Percentiles rank a stretch among this genome's conserved stretches.
phyloP scores from a whole-genome alignment of 1,139 yeast species.

The Blastobotrys serpentis region DNA sequence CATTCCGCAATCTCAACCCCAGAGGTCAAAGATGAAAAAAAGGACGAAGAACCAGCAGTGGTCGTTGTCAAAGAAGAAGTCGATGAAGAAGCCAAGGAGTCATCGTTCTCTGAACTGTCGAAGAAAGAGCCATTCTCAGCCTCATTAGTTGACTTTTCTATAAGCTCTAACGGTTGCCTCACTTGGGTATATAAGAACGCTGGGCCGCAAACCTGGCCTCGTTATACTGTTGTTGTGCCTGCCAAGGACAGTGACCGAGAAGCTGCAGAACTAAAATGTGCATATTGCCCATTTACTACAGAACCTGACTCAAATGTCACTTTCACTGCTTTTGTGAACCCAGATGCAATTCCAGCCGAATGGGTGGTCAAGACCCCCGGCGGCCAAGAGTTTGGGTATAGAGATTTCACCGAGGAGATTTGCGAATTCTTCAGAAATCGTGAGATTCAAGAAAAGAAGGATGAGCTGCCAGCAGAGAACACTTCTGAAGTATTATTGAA shows the following conservation, averaged over 20 bases:
- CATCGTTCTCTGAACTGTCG: too few relatives aligned
- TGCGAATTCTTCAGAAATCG: background rate
- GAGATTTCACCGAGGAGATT: constrained; percentile 11
- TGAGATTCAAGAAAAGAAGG: background rate
- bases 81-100: too few relatives aligned
- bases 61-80: too few relatives aligned
- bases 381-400: constrained; percentile 15
- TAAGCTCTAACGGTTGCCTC: constrained; percentile 18
- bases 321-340: constrained; percentile 19
- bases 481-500: too few relatives aligned
- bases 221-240: constrained; percentile 20
- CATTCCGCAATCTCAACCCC: too few relatives aligned
- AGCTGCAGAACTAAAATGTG: constrained; percentile 8
- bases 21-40: background rate
- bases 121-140: constrained; percentile 10
- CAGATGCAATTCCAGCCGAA: constrained; percentile 15
- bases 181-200: constrained; percentile 21
- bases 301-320: constrained; percentile 13
- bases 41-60: constrained; percentile 8
- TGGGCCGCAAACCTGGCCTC: constrained; percentile 24
- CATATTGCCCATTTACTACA: constrained; percentile 17
- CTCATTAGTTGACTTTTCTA: constrained; percentile 14
- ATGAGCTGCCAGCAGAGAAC: background rate
- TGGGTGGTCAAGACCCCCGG: constrained; percentile 20
- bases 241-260: constrained; percentile 11